Evolutionary conservation across 495 filamentous ascomycete species (phyloP).

Genomic region (Penicillium cataractarum): DNA sequence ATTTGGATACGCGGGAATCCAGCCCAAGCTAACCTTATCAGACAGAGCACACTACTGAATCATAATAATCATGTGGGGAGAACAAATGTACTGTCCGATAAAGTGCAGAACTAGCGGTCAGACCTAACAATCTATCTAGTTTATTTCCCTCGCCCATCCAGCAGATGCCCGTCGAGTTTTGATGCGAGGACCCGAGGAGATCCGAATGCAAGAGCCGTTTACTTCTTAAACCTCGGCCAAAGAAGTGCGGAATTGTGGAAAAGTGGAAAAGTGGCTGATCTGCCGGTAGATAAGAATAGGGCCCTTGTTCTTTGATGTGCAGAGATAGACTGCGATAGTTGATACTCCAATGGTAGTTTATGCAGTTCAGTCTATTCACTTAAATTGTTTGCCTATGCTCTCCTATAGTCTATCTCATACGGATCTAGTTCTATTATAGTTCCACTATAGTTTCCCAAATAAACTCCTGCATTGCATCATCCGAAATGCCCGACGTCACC

Average conservation of each 20-base stretch:
- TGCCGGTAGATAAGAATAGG: background rate
- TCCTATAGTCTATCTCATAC: too few species aligned
- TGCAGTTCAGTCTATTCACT: background rate
- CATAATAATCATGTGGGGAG: background rate
- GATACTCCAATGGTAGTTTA: background rate
- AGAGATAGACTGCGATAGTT: too few species aligned
- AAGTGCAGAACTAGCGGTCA: conserved; percentile 5
- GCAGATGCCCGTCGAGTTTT: background rate
- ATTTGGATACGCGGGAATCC: too few species aligned
- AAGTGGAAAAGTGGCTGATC: background rate
- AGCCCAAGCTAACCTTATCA: background rate
- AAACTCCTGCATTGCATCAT: conserved; percentile 8
- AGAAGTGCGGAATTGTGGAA: background rate
- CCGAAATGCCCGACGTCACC: conserved; percentile 28
- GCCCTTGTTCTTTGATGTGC: too few species aligned
- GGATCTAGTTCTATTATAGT: too few species aligned
- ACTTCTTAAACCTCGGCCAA: background rate
- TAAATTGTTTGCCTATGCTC: background rate
- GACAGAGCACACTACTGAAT: background rate
- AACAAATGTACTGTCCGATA: background rate
- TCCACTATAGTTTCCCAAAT: background rate
- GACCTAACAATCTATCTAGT: too few species aligned
- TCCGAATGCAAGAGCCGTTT: background rate
- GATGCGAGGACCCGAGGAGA: background rate
- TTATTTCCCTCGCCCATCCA: background rate